These are phyloP conservation scores for Cladosporium sphaerospermum DNA, from an alignment of 2,329 filamentous ascomycete genomes.

Conservation along the genomic window DNA sequence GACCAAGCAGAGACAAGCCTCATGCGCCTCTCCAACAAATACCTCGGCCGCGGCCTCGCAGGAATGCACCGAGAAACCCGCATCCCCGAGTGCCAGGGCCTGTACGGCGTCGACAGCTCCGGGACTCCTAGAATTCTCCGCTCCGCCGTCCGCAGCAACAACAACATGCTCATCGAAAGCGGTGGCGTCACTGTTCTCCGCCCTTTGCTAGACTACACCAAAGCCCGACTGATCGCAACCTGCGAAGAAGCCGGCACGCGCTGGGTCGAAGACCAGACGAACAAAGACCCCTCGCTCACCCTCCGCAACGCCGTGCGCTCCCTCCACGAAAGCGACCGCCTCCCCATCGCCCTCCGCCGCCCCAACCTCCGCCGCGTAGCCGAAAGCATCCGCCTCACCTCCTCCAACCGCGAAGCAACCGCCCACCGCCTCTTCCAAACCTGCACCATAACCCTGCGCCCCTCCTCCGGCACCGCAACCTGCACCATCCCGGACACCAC, in stretches of 20 bases:
- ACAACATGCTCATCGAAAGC: constrained; percentile 43
- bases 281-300: constrained; percentile 69
- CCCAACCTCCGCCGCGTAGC: constrained; percentile 58
- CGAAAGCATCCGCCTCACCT: constrained; percentile 43
- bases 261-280: constrained; percentile 85
- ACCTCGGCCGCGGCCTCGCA: constrained; percentile 60
- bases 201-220: constrained; percentile 64
- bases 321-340: constrained; percentile 49
- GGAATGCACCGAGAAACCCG: constrained; percentile 19
- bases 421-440: constrained; percentile 51
- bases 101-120: constrained; percentile 59
- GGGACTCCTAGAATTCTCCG: constrained; percentile 10
- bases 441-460: constrained; percentile 41
- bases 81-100: constrained; percentile 78
- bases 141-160: neutral
- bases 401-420: constrained; percentile 43
- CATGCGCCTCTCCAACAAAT: constrained; percentile 65
- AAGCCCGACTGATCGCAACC: constrained; percentile 66
- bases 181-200: constrained; percentile 63
- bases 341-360: constrained; percentile 67
- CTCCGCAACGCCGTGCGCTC: constrained; percentile 73
- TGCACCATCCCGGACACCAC: constrained; percentile 10
- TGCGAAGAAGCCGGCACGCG: constrained; percentile 60
- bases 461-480: constrained; percentile 26
- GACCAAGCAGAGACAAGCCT: constrained; percentile 88